Evolutionary conservation across 2,329 filamentous ascomycete genomes (phyloP).

Genomic region (Stachybotrys elegans): DNA sequence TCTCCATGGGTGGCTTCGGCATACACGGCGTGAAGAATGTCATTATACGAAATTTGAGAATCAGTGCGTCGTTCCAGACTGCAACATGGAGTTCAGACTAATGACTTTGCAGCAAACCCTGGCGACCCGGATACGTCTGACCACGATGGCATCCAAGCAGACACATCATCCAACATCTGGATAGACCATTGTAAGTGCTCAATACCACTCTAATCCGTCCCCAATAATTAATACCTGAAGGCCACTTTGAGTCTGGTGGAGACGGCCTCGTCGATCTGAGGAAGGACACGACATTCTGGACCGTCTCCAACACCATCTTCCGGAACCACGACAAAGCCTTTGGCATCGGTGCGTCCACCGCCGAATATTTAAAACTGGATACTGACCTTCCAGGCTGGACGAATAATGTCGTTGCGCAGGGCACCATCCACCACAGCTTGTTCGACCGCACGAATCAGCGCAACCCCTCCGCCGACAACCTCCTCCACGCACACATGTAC

Average conservation of each 20-base stretch:
- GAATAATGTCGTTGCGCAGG: conserved; percentile 11
- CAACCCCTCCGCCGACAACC: conserved; percentile 13
- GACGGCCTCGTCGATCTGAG: conserved; percentile 14
- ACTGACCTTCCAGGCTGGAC: conserved; percentile 10
- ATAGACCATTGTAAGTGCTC: conserved; percentile 12
- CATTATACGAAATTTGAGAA: conserved; percentile 14
- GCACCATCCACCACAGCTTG: conserved; percentile 14
- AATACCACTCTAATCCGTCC: too few relatives aligned
- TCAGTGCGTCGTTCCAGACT: conserved; percentile 2
- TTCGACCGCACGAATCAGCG: conserved; percentile 14
- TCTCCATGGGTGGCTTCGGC: conserved; percentile 10
- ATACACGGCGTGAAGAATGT: conserved; percentile 11
- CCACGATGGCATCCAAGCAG: conserved; percentile 10
- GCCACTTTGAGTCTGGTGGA: conserved; percentile 10
- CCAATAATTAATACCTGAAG: too few relatives aligned
- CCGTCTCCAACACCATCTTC: conserved; percentile 13
- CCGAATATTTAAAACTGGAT: not conserved
- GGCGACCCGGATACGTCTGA: conserved; percentile 1
- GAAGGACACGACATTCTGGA: conserved; percentile 11
- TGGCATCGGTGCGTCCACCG: conserved; percentile 8
- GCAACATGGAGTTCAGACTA: conserved; percentile 3
- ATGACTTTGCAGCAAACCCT: not conserved
- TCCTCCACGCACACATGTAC: conserved; percentile 13
- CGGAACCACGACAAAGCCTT: conserved; percentile 13
- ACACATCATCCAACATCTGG: conserved; percentile 12